phyloP scores from a whole-genome alignment of 495 filamentous ascomycete genomes.

The Trichoderma orchidacearum region DNA sequence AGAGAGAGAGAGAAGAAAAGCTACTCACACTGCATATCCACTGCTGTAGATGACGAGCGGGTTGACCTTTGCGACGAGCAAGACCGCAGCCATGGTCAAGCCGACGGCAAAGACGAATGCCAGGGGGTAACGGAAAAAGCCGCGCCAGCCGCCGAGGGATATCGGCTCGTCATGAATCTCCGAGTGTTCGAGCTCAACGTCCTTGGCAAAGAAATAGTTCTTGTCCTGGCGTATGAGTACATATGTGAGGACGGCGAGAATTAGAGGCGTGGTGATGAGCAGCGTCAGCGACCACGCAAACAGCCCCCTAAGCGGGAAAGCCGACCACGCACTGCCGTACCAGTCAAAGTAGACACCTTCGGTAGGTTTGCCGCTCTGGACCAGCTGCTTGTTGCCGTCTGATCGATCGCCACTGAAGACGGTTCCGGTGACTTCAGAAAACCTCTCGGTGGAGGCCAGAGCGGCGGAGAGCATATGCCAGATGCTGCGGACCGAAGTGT shows the following conservation, averaged over 20 bases:
- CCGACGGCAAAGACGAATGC: constrained; percentile 56
- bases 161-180: constrained; percentile 47
- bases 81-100: constrained; percentile 57
- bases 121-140: constrained; percentile 74
- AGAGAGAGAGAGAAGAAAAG: not conserved
- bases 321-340: constrained; percentile 66
- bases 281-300: constrained; percentile 81
- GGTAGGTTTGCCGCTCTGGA: constrained; percentile 53
- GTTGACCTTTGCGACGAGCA: constrained; percentile 68
- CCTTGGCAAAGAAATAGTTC: constrained; percentile 62
- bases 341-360: constrained; percentile 88
- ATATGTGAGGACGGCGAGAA: constrained; percentile 54
- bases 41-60: constrained; percentile 79
- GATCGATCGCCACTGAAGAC: constrained; percentile 47
- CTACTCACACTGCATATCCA: constrained; percentile 56
- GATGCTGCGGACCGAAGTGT: constrained; percentile 60
- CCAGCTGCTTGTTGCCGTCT: constrained; percentile 40
- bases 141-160: constrained; percentile 59
- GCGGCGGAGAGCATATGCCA: constrained; percentile 91
- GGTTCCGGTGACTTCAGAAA: constrained; percentile 56
- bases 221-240: constrained; percentile 55
- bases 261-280: constrained; percentile 60
- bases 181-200: constrained; percentile 37
- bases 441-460: constrained; percentile 51
- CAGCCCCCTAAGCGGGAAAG: constrained; percentile 65